phyloP scores from a whole-genome alignment of 2,329 filamentous ascomycete genomes.

The Verticillium tricorpus region DNA sequence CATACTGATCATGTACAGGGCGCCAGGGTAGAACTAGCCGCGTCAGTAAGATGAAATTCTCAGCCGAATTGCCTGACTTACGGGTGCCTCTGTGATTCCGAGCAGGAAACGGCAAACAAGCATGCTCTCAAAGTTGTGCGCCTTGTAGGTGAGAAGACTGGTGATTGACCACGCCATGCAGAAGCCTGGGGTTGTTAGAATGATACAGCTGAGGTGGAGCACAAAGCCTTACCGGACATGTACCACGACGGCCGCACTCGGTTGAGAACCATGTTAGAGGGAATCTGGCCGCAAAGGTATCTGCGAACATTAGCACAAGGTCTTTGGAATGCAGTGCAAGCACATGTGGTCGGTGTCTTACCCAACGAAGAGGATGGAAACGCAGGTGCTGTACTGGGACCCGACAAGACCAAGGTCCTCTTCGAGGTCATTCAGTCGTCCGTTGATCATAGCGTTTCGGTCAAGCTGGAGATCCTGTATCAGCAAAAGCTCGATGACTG shows the following conservation, averaged over 20 bases:
- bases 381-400: conserved; percentile 23
- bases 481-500: background rate
- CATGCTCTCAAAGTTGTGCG: conserved; percentile 8
- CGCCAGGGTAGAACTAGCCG: conserved; percentile 12
- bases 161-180: conserved; percentile 13
- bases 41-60: background rate
- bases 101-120: conserved; percentile 12
- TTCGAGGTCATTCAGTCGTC: conserved; percentile 20
- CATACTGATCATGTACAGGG: conserved; percentile 13
- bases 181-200: conserved; percentile 4
- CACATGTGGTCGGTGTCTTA: background rate
- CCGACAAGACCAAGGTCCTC: conserved; percentile 20
- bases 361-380: conserved; percentile 12
- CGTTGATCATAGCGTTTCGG: conserved; percentile 24
- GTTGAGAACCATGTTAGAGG: conserved; percentile 29
- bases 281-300: conserved; percentile 17
- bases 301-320: background rate
- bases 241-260: conserved; percentile 17
- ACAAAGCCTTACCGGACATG: conserved; percentile 8
- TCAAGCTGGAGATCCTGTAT: conserved; percentile 14
- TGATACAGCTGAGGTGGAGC: too few relatives aligned
- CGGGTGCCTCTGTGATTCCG: conserved; percentile 13
- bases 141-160: conserved; percentile 12
- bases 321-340: background rate
- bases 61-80: background rate